Evolutionary conservation across 495 filamentous ascomycete species (phyloP).

Genomic region (Penicillium samsonianum): DNA sequence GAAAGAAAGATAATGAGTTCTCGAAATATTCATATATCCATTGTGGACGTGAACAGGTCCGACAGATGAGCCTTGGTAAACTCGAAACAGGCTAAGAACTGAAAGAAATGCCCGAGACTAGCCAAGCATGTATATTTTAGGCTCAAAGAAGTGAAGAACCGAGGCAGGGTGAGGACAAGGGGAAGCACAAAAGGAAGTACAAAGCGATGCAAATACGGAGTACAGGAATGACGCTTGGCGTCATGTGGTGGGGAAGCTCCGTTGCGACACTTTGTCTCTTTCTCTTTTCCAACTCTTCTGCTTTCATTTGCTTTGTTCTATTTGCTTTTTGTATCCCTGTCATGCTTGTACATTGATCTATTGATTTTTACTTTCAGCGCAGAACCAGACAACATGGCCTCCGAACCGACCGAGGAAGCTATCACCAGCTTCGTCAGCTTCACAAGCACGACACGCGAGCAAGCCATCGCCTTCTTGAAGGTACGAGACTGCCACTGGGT

Average conservation of each 20-base stretch:
- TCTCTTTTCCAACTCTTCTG: not conserved
- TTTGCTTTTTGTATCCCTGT: constrained; percentile 5
- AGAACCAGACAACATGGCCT: constrained; percentile 31
- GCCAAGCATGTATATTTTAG: not conserved
- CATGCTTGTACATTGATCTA: constrained; percentile 10
- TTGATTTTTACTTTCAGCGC: not conserved
- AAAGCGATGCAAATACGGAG: constrained; percentile 13
- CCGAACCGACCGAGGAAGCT: constrained; percentile 48
- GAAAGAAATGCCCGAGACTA: not conserved
- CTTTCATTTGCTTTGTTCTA: constrained; percentile 4
- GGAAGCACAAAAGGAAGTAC: not conserved
- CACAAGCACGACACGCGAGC: constrained; percentile 45
- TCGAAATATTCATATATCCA: not conserved
- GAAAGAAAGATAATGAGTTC: constrained; percentile 1
- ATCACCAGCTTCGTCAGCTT: constrained; percentile 51
- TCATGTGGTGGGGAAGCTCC: constrained; percentile 46
- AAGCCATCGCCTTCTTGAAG: constrained; percentile 52
- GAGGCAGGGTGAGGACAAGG: not conserved
- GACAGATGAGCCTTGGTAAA: not conserved
- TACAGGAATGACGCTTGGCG: constrained; percentile 29
- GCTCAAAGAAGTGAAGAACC: not conserved
- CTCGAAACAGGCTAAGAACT: not conserved
- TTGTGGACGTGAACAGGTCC: not conserved
- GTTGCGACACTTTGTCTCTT: constrained; percentile 11
- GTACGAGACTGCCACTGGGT: constrained; percentile 23